These are phyloP conservation scores for Fusarium napiforme DNA, from an alignment of 2,329 filamentous ascomycete genomes.

Conservation along the genomic window DNA sequence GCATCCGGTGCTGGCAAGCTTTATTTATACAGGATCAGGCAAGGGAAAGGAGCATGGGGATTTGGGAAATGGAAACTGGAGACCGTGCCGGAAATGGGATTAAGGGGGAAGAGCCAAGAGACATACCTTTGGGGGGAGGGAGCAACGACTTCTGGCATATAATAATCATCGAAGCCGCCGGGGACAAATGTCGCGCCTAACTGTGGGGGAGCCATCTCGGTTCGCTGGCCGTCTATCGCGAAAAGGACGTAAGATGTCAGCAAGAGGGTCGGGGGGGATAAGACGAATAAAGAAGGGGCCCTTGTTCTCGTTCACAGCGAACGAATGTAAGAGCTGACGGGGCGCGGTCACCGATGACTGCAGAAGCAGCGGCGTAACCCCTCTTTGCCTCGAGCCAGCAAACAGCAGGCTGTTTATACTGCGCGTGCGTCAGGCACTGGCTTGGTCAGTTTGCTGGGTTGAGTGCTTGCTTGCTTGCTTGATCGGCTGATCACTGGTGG, in stretches of 20 bases:
- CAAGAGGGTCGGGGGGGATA: constrained; percentile 44
- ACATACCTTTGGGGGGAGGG: constrained; percentile 67
- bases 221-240: constrained; percentile 44
- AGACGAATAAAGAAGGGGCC: constrained; percentile 42
- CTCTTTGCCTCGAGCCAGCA: constrained; percentile 38
- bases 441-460: constrained; percentile 19
- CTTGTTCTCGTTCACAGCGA: constrained; percentile 39
- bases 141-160: constrained; percentile 69
- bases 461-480: constrained; percentile 20
- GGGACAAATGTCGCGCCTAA: constrained; percentile 69
- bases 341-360: constrained; percentile 40
- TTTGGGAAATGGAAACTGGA: constrained; percentile 36
- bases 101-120: constrained; percentile 35
- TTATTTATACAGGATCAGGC: constrained; percentile 24
- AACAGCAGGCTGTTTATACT: constrained; percentile 35
- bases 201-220: constrained; percentile 45
- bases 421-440: constrained; percentile 32
- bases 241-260: constrained; percentile 47
- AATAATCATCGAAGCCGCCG: constrained; percentile 68
- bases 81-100: constrained; percentile 24
- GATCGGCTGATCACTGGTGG: constrained; percentile 29
- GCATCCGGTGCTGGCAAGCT: constrained; percentile 41
- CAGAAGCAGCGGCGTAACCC: constrained; percentile 43
- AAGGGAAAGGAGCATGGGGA: constrained; percentile 30
- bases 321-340: constrained; percentile 43